These are phyloP conservation scores for Krasilnikovozyma curviuscula DNA, from an alignment of 768 basidiomycete species.

Conservation along the genomic window DNA sequence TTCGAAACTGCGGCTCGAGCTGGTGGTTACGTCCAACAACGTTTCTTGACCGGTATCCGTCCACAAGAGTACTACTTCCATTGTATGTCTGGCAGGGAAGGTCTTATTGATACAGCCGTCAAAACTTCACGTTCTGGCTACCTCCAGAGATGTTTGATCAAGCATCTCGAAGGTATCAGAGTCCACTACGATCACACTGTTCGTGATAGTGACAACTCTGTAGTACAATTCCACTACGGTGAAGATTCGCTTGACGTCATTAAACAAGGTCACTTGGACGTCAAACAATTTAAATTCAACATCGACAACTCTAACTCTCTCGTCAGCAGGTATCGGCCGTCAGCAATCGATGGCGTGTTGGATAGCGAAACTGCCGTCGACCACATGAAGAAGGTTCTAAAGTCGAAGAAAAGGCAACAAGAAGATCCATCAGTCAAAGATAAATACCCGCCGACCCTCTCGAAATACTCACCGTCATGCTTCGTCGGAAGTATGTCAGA, in stretches of 20 bases:
- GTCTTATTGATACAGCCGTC: slow-evolving; percentile 95
- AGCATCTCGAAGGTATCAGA: slow-evolving; percentile 88
- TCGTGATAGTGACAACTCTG: slow-evolving; percentile 75
- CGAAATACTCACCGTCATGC: slow-evolving; percentile 54
- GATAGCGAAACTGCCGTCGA: slow-evolving; percentile 46
- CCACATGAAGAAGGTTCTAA: slow-evolving; percentile 78
- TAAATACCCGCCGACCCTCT: slow-evolving; percentile 50
- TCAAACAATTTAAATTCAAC: slow-evolving; percentile 67
- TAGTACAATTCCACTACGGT: slow-evolving; percentile 93
- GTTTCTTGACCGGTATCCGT: slow-evolving; percentile 92
- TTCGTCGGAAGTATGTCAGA: slow-evolving; percentile 84
- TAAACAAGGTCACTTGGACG: slow-evolving; percentile 77
- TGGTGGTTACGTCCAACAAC: slow-evolving; percentile 92
- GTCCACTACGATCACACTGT: slow-evolving; percentile 98
- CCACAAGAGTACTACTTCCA: slow-evolving; percentile 99
- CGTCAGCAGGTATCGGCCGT: slow-evolving; percentile 46
- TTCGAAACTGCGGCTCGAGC: slow-evolving; percentile 98
- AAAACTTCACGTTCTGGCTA: slow-evolving; percentile 98
- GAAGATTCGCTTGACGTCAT: slow-evolving; percentile 93
- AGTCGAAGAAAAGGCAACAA: slow-evolving; percentile 41
- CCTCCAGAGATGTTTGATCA: slow-evolving; percentile 91
- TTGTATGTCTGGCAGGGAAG: slow-evolving; percentile 98
- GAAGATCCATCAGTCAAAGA: slow-evolving; percentile 33
- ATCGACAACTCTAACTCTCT: slow-evolving; percentile 67
- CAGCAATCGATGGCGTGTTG: slow-evolving; percentile 33